A percentile compares a stretch with the other conserved stretches of the same genome.
phyloP scores from a whole-genome alignment of 768 basidiomycete species.

The Cyclocybe cylindracea region DNA sequence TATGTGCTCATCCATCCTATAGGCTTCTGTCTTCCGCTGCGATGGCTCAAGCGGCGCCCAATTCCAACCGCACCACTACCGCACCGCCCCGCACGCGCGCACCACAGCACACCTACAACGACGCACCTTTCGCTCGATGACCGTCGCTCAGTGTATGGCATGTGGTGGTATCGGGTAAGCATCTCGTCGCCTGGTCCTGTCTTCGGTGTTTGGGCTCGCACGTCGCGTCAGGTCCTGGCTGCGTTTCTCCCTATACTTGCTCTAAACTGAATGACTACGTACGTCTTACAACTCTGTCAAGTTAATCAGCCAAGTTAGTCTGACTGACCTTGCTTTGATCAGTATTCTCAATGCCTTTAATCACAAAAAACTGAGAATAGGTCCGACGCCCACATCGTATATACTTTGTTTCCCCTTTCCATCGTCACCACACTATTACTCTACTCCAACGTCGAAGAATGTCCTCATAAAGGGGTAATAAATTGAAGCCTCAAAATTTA shows the following conservation, averaged over 20 bases:
- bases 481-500: too few species aligned
- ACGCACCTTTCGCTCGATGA: constrained; percentile 12
- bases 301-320: constrained; percentile 33
- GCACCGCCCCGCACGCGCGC: too few species aligned
- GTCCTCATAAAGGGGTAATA: too few species aligned
- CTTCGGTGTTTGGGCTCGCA: not conserved
- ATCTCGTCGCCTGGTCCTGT: not conserved
- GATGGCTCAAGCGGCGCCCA: not conserved
- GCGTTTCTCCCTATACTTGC: constrained; percentile 34
- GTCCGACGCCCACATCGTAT: too few species aligned
- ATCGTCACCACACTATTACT: too few species aligned
- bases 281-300: constrained; percentile 6
- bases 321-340: not conserved
- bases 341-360: constrained; percentile 36
- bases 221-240: too few species aligned
- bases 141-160: constrained; percentile 44
- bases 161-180: constrained; percentile 40
- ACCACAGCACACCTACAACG: too few species aligned
- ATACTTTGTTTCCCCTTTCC: too few species aligned
- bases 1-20: constrained; percentile 41
- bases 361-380: not conserved
- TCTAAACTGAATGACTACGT: too few species aligned
- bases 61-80: constrained; percentile 7
- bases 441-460: too few species aligned
- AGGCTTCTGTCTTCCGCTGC: not conserved